Base-by-base conservation (phyloP, 305 asterid genomes). In the Monarda citriodora region DNA sequence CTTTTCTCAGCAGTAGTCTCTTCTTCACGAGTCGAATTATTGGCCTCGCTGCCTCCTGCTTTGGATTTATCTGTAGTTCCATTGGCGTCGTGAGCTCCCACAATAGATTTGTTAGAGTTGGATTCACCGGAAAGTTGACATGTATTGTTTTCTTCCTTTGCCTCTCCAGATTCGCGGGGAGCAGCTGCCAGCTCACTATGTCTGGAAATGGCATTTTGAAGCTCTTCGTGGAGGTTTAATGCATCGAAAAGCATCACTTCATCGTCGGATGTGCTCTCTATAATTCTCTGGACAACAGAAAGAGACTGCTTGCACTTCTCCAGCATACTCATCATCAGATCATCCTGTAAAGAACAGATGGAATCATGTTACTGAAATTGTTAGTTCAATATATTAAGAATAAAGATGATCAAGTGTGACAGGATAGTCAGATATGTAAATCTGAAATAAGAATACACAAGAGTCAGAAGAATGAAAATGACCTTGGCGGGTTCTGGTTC, bases 191-290 rank as follows among this genome's bases (percentile, higher is more conserved):
- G 77, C 70, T 91, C 96, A 65, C 62, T 65, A 22, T 73, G 77
- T 63, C 61, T 77, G 59, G 94, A 75, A 69, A 85, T 79, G 53
- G 74, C 82, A 29, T 68, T 79, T 64, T 72, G 97, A 68, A 92
- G 91, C 76, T 92, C 98, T 56, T 92, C 98, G 0, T 85, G 95
- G 64, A 92, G 91, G 70, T 85, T 83, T 55, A 92, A 78, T 63
- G 97, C 94, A 70, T 92, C 98, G 31, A 92, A 87, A 57, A 92
- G 86, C 83, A 92, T 78, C 52, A 77, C 94, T 71, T 92, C 97
- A 44, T 92, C 89, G 16, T 84, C 96, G 3, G 89, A 72, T 1
- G 97, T 92, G 76, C 62, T 87, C 66, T 89, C 95, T 22, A 87
- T 79, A 40, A 92, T 80, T 72, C 94, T 74, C 76, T 80, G 91